Percentiles rank a stretch among this genome's conserved stretches.
Evolutionary conservation across 2,329 filamentous ascomycete genomes (phyloP).

Genomic region (Podosphaera fusca): DNA sequence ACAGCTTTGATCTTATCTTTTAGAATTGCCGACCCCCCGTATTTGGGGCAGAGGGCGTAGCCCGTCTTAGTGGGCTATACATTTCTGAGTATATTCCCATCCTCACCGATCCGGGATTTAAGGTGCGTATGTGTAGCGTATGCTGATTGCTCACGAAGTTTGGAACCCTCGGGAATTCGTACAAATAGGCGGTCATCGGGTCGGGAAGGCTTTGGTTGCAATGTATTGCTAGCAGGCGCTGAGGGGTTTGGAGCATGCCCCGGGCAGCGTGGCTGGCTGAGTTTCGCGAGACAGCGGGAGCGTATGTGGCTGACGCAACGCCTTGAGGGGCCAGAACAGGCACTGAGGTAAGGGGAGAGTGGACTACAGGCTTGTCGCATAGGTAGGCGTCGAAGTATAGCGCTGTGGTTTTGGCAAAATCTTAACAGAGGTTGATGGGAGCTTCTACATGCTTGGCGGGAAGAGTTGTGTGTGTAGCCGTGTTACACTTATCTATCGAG

Average conservation of each 20-base stretch:
- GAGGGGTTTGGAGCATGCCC: neutral
- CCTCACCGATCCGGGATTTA: neutral
- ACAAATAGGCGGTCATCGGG: neutral
- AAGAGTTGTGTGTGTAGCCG: neutral
- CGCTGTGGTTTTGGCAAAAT: neutral
- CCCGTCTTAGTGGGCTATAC: neutral
- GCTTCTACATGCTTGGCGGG: neutral
- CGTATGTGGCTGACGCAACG: neutral
- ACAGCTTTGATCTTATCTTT: neutral
- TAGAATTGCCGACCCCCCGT: neutral
- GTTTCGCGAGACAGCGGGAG: neutral
- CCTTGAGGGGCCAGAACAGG: neutral
- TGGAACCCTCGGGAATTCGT: neutral
- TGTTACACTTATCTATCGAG: neutral
- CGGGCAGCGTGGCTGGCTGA: neutral
- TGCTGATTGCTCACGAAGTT: neutral
- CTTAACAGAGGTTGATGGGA: neutral
- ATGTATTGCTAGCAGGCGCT: neutral
- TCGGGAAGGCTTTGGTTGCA: neutral
- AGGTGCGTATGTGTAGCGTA: neutral
- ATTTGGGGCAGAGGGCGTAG: neutral
- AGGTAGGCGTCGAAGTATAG: neutral
- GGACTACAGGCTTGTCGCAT: neutral
- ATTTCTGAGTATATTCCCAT: neutral
- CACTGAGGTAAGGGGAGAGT: neutral